Base-by-base conservation (phyloP, 225 moss, liverwort and hornwort species). In the Asterella californica region DNA sequence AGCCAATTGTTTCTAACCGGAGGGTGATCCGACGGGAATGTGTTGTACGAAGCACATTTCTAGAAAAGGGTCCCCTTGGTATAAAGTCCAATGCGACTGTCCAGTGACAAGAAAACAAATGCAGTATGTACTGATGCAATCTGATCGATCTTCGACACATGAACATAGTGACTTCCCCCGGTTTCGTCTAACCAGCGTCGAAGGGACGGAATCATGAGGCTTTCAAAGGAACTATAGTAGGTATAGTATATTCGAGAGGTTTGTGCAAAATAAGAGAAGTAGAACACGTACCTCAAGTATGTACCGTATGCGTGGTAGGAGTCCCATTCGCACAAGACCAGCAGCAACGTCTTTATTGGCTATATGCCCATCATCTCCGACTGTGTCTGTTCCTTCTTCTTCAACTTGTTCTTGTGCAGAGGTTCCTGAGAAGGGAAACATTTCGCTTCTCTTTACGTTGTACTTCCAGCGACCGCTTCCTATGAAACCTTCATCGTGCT, bases 271-370 rank as follows among this genome's bases (percentile, higher is more conserved):
- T 11, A n/a, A 33, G 30, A 65, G 30, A 1, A 10, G 29, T 14
- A 24, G 49, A 24, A 77, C n/a, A 52, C 22, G 15, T 47, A 94
- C 96, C 92, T 99, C 99, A 33, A 99, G 91, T 78, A 99, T 88
- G 78, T 88, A 95, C 63, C 99, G 93, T 76, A 99, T 90, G 77
- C 95, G 92, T 55, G 99, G 99, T 66, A 99, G 82, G 75, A 93
- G 75, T 79, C 95, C 95, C 95, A 95, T 95, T 76, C 99, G 90
- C 79, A 99, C 89, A 52, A 99, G 89, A 78, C 95, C 99, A 83
- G 93, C 96, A 79, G 90, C 92, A 60, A 94, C 89, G 70, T 96
- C 94, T 85, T 90, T 94, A 80, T 86, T 90, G 24, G 91, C 32
- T 69, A 91, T 74, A 74, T 90, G 84, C 32, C 81, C 87, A 75